A percentile compares a stretch with the other conserved stretches of the same genome.
These are phyloP conservation scores for Pseudofabraea citricarpa DNA, from an alignment of 2,329 filamentous ascomycete genomes.

Conservation along the genomic window DNA sequence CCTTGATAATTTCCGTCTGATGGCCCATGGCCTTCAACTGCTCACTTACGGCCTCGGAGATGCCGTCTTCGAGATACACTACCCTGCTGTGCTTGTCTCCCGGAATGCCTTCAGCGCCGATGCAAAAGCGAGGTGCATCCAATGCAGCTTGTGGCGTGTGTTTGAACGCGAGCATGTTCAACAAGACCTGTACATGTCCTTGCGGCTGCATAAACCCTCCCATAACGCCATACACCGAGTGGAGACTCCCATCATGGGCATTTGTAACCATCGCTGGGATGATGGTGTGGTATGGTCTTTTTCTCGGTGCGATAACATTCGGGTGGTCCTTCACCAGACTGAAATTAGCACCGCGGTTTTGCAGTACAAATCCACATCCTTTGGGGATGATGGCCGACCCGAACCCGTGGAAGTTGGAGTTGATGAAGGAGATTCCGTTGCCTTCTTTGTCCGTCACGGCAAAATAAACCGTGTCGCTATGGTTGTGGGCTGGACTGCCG, in stretches of 20 bases:
- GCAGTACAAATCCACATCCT: slow-evolving; percentile 87
- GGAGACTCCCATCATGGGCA: slow-evolving; percentile 63
- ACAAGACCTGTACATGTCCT: slow-evolving; percentile 86
- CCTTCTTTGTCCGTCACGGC: slow-evolving; percentile 74
- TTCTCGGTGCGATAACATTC: slow-evolving; percentile 74
- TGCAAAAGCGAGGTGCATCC: slow-evolving; percentile 87
- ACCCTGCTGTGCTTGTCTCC: slow-evolving; percentile 51
- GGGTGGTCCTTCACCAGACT: slow-evolving; percentile 66
- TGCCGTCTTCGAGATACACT: slow-evolving; percentile 80
- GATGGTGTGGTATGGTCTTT: slow-evolving; percentile 95
- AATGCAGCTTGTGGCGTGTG: slow-evolving; percentile 82
- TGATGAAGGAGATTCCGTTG: slow-evolving; percentile 95
- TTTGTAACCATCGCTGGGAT: slow-evolving; percentile 91
- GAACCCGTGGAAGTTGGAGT: slow-evolving; percentile 88
- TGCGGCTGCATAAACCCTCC: slow-evolving; percentile 98
- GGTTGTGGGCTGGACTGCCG: slow-evolving; percentile 79
- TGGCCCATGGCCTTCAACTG: slow-evolving; percentile 70
- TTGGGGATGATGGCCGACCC: slow-evolving; percentile 81
- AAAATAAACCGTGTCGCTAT: slow-evolving; percentile 94
- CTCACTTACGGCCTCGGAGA: slow-evolving; percentile 61
- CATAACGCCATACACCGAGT: slow-evolving; percentile 93
- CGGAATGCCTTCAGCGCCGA: slow-evolving; percentile 65
- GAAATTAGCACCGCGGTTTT: slow-evolving; percentile 91
- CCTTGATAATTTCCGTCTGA: slow-evolving; percentile 62
- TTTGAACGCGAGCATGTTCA: slow-evolving; percentile 82